Evolutionary conservation across 345 rosid genomes (phyloP).

Genomic region (Aquilaria malaccensis): DNA sequence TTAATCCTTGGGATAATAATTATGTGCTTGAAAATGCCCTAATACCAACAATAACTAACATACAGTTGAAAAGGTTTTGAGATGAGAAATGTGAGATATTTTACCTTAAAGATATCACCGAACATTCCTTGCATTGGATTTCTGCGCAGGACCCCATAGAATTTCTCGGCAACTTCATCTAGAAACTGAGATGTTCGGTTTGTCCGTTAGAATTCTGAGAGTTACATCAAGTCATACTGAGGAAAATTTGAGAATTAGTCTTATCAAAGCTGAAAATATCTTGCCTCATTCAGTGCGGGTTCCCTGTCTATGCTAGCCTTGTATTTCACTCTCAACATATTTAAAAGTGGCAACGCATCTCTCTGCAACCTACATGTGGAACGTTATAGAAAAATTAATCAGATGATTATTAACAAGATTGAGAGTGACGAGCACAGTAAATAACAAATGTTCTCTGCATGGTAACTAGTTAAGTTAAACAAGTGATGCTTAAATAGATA

Average conservation of each 20-base stretch:
- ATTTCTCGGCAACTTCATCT: constrained; percentile 76
- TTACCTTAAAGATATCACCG: constrained; percentile 61
- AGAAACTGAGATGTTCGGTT: constrained; percentile 40
- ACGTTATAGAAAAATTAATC: background rate
- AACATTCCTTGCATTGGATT: constrained; percentile 85
- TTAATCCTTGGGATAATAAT: too few relatives aligned
- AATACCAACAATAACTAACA: too few relatives aligned
- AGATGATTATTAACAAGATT: background rate
- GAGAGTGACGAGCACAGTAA: too few relatives aligned
- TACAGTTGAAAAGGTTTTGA: too few relatives aligned
- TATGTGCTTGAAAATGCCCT: too few relatives aligned
- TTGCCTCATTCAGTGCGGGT: constrained; percentile 77
- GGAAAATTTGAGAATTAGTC: background rate
- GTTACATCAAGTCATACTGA: background rate
- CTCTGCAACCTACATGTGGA: constrained; percentile 59
- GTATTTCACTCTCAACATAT: constrained; percentile 66
- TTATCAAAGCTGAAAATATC: background rate
- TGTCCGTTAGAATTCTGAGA: too few relatives aligned
- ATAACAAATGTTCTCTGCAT: too few relatives aligned
- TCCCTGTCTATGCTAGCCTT: constrained; percentile 75
- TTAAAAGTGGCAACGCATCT: constrained; percentile 94
- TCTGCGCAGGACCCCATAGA: constrained; percentile 73
- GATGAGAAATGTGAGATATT: too few relatives aligned
- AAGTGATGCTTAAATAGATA: too few relatives aligned
- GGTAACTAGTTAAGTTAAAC: too few relatives aligned